phyloP scores from a whole-genome alignment of 2,329 filamentous ascomycete species.

The Fusarium sp. region DNA sequence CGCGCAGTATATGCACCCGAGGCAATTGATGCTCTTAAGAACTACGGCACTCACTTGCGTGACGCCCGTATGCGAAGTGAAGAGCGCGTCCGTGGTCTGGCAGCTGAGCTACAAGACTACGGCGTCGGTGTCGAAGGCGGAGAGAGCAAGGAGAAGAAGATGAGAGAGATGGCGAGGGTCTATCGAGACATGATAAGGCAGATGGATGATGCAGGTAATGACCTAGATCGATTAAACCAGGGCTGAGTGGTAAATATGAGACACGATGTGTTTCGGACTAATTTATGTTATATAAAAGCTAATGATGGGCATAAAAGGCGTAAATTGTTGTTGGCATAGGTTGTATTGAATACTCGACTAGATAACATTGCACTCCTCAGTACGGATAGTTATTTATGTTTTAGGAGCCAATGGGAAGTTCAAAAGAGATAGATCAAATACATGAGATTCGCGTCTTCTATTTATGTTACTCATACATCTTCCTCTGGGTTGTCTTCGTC shows the following conservation, averaged over 20 bases:
- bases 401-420: conserved; percentile 6
- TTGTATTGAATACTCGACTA: not conserved
- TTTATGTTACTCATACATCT: conserved; percentile 46
- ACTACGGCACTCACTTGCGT: conserved; percentile 63
- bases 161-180: conserved; percentile 67
- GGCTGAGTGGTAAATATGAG: conserved; percentile 25
- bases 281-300: conserved; percentile 1
- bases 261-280: not conserved
- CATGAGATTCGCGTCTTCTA: conserved; percentile 22
- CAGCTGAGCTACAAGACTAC: conserved; percentile 63
- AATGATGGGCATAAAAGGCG: not conserved
- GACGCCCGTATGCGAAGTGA: conserved; percentile 62
- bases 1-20: conserved; percentile 62
- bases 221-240: conserved; percentile 57
- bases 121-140: conserved; percentile 58
- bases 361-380: not conserved
- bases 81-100: conserved; percentile 58
- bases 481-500: conserved; percentile 38
- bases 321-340: not conserved
- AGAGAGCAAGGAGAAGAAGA: conserved; percentile 60
- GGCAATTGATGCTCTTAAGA: conserved; percentile 57
- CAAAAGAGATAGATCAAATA: conserved; percentile 13
- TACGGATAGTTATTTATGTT: not conserved
- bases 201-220: conserved; percentile 63
- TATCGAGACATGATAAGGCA: conserved; percentile 65